Evolutionary conservation across 352 stramenopile species (phyloP), one percentile per base, ranked within the genome.

Genomic region (Peronosclerospora sorghi): DNA sequence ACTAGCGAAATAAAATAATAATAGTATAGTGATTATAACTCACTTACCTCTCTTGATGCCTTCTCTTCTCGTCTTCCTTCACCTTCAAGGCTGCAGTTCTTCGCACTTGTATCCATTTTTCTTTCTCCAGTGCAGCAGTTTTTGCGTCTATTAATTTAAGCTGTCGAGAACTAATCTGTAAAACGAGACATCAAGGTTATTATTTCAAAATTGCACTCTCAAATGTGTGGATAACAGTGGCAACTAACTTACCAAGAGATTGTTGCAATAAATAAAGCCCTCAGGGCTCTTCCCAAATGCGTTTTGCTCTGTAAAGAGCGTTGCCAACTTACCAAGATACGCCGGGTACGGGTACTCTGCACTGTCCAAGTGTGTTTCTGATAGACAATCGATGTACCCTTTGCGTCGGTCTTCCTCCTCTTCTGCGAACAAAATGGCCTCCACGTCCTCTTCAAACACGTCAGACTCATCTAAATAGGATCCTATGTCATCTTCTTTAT

Each of bases 201-300:
- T 15, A 20, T 30, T 18, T 28, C 23, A 34, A 37, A 23, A 28
- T 45, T 5, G 19, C 4, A 27, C 15, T 35, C 18, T 42, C 13
- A 17, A 30, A 28, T 30, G n/a, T 41, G 7, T 17, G 52, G 10
- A 1, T 9, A 54, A 20, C 18, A n/a, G n/a, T n/a, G n/a, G n/a
- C 7, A 18, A 8, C n/a, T 27, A 37, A 61, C 51, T 5, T 59
- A 86, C 74, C 69, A 80, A 45, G 14, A 84, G 46, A 49, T 86
- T 86, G 61, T 83, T 82, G 59, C 71, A 79, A 68, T 83, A 76
- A 69, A 86, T 65, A 77, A 66, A 80, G 46, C 76, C 56, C 46
- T 81, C 61, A 1, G 68, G 69, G 30, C 72, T 57, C 43, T 70
- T 62, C 15, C 74, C 74, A 43, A 86, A 83, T 6, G 74, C 69